Evolutionary conservation across 805 yeast genomes (phyloP), one percentile per base, ranked within the genome.

Genomic region (Yarrowia phangngaensis): DNA sequence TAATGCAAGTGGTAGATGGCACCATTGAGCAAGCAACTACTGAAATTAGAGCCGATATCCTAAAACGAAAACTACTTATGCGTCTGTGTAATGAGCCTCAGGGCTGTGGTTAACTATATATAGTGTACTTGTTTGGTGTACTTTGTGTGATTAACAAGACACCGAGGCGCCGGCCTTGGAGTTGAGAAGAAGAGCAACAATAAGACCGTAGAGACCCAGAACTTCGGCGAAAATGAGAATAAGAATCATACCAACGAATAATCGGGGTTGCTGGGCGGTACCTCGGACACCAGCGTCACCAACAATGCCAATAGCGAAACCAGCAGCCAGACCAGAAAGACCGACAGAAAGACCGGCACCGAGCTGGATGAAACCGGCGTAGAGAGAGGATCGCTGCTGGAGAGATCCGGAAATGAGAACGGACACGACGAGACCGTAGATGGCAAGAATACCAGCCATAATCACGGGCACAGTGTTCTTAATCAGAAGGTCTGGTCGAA

Each of bases 261-360:
- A 78, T 76, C 96, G 84, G 67, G 97, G 97, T 73, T 90, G 98
- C 70, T 89, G 97, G 55, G 95, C 92, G 58, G 89, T 82, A 71
- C 96, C 95, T 76, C 97, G 85, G 52, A 90, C 97, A 78, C 98
- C 98, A 52, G 95, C 97, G 68, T 90, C 98, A 69, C 98, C 98
- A 59, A 90, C 98, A 59, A 90, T 90, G 73, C 98, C 98, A 72
- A 90, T 90, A 68, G 98, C 97, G 65, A 87, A 90, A 60, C 98
- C 98, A 57, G 97, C 96, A 65, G 97, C 97, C 65, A 90, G 77
- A 68, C 97, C 96, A 55, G 95, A 83, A 60, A 90, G 76, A 64
- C 98, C 98, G 58, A 90, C 98, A 45, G 96, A 84, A 62, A 90
- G 76, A 69, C 98, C 98, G 52, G 97, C 95, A 71, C 96, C 97